Base-by-base conservation (phyloP, 768 basidiomycete genomes). In the Myochromella boudieri region DNA sequence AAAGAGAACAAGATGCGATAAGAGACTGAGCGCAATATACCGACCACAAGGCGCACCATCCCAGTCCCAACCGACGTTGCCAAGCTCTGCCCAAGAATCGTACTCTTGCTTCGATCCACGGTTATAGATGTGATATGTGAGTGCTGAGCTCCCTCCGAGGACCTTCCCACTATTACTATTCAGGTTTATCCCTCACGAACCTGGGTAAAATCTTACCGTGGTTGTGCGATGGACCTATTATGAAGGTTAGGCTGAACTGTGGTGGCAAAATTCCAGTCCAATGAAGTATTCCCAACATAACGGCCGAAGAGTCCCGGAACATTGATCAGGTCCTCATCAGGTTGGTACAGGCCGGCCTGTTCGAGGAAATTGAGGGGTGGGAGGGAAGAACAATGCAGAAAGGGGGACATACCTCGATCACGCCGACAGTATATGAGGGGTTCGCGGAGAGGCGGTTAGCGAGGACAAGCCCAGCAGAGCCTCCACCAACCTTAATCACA, bases 401-500 rank as follows among this genome's bases (percentile, higher is more conserved):
- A 25, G 10, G 7, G 17, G 20, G 34, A 38, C 41, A 11, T 31
- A 49, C 48, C 42, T 66, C 65, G 14, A 66, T 49, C 15, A 66
- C 62, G 17, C 60, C 58, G n/a, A 66, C 55, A n/a, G 42, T 56
- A 39, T 61, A 37, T 5, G 43, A 36, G 4, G 60, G 57, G 38
- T 63, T 49, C 38, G 62, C 60, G 5, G 57, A 52, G 3, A 66
- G 52, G 6, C 65, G 64, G 31, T 46, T 44, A 14, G 58, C 60
- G 25, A 58, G 44, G 7, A 54, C 54, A 20, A 61, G 47, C 14
- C 58, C 60, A 24, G 58, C 51, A 1, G 56, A 54, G n/a, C 60
- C 60, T 36, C 60, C 60, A 28, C 60, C 60, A 20, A 49, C 48
- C 48, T 49, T 8, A 6, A n/a, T 6, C 14, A 6, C 14, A 15